Conservation (phyloP, 106 monocot species). For the Alisma plantagoaquatica region DNA sequence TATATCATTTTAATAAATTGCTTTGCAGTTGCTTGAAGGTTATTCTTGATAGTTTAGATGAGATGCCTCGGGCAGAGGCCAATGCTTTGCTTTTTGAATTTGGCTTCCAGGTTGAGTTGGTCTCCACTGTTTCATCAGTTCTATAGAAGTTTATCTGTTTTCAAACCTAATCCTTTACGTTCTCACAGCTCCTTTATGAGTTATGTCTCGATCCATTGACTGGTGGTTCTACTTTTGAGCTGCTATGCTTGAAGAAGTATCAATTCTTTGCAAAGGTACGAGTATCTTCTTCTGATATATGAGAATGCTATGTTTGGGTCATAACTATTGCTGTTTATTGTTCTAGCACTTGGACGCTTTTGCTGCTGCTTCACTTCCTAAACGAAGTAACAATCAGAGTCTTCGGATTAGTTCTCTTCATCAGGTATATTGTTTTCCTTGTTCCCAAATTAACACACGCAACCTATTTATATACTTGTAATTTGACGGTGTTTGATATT, state of each 20-base stretch:
- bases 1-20: too few relatives aligned
- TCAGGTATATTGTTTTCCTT: constrained; percentile 85
- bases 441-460: too few relatives aligned
- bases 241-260: constrained; percentile 69
- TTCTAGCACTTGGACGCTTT: constrained; percentile 62
- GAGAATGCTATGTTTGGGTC: neutral
- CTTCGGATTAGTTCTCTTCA: constrained; percentile 86
- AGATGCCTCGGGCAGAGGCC: constrained; percentile 57
- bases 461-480: neutral
- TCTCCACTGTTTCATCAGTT: neutral
- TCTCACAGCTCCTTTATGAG: constrained; percentile 80
- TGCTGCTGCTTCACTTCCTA: constrained; percentile 63
- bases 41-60: constrained; percentile 88
- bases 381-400: constrained; percentile 56
- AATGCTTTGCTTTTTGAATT: constrained; percentile 80
- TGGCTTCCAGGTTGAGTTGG: constrained; percentile 66
- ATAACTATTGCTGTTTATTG: neutral
- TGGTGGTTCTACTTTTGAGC: constrained; percentile 57
- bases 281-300: constrained; percentile 1
- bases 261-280: constrained; percentile 79
- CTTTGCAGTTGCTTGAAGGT: constrained; percentile 87
- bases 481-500: neutral
- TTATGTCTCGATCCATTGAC: constrained; percentile 75
- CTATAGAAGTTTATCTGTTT: too few relatives aligned
- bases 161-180: neutral